Percentiles rank a stretch among this genome's conserved stretches.
Conservation (phyloP, 2,329 filamentous ascomycete species). For the Metarhizium sp. region DNA sequence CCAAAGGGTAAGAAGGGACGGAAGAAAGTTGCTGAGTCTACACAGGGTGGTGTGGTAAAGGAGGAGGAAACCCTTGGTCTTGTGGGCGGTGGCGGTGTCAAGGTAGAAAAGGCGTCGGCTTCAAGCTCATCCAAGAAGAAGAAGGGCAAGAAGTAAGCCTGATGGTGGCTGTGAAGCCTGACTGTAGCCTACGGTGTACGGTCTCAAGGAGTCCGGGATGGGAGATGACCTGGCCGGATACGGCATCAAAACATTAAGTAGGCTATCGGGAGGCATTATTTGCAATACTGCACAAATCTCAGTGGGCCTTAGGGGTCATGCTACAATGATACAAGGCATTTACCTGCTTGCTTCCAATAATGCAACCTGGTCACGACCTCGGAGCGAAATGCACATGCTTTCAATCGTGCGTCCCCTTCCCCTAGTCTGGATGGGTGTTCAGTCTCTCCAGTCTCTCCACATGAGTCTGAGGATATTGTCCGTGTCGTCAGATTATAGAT, state of each 20-base stretch:
- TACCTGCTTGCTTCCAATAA: not conserved
- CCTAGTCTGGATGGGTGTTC: no score
- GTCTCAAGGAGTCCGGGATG: not conserved
- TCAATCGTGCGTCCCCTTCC: no score
- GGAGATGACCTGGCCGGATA: not conserved
- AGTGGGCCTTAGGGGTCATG: not conserved
- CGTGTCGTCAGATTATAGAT: no score
- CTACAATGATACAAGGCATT: not conserved
- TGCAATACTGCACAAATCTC: not conserved
- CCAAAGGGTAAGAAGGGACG: conserved; percentile 91
- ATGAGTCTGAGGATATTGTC: no score
- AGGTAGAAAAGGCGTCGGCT: conserved; percentile 49
- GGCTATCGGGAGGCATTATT: not conserved
- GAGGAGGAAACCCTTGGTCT: conserved; percentile 61
- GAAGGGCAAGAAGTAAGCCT: conserved; percentile 41
- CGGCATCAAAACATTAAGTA: no score
- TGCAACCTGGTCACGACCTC: not conserved
- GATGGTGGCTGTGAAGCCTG: not conserved
- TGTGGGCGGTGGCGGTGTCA: conserved; percentile 54
- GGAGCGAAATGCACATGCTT: no score
- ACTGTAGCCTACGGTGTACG: not conserved
- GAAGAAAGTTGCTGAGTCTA: conserved; percentile 67
- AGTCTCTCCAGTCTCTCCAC: no score
- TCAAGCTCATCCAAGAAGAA: conserved; percentile 35
- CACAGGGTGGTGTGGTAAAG: conserved; percentile 74